Conservation (phyloP, 1,284 basidiomycete species). For the Erythrobasidium hasegawianum region DNA sequence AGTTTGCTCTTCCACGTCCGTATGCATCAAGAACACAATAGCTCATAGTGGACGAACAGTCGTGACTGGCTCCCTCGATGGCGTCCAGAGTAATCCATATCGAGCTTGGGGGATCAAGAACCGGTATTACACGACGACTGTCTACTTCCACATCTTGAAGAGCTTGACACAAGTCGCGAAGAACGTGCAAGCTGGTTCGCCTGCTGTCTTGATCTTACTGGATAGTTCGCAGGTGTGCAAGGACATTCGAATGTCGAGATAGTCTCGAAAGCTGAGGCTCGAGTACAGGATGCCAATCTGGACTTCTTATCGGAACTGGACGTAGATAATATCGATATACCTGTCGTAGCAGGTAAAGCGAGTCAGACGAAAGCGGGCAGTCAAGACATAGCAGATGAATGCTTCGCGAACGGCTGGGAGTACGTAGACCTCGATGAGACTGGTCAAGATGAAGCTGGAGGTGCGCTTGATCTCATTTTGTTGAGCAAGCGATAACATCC, state of each 20-base stretch:
- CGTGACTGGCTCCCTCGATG: slow-evolving; percentile 2
- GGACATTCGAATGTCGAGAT: background rate
- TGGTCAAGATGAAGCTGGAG: slow-evolving; percentile 22
- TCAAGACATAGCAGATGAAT: slow-evolving; percentile 25
- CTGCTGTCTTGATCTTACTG: slow-evolving; percentile 17
- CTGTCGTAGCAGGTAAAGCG: slow-evolving; percentile 18
- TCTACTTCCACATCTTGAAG: slow-evolving; percentile 25
- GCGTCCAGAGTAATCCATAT: background rate
- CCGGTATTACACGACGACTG: slow-evolving; percentile 26
- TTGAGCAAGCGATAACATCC: background rate
- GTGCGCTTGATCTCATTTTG: background rate
- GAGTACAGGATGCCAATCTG: background rate
- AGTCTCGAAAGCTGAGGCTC: background rate
- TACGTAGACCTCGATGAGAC: slow-evolving; percentile 15
- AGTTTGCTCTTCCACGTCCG: too few species aligned
- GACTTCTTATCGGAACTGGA: background rate
- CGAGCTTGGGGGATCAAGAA: slow-evolving; percentile 26
- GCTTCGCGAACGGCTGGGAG: slow-evolving; percentile 22
- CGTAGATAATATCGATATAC: slow-evolving; percentile 16
- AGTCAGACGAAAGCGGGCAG: too few species aligned
- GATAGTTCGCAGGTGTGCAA: slow-evolving; percentile 28
- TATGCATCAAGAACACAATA: too few species aligned
- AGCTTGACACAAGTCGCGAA: slow-evolving; percentile 10
- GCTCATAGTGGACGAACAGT: background rate
- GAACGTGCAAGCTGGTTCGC: slow-evolving; percentile 6